Evolutionary conservation across 257 asterid species (phyloP).

Genomic region (Jasminum sambac): DNA sequence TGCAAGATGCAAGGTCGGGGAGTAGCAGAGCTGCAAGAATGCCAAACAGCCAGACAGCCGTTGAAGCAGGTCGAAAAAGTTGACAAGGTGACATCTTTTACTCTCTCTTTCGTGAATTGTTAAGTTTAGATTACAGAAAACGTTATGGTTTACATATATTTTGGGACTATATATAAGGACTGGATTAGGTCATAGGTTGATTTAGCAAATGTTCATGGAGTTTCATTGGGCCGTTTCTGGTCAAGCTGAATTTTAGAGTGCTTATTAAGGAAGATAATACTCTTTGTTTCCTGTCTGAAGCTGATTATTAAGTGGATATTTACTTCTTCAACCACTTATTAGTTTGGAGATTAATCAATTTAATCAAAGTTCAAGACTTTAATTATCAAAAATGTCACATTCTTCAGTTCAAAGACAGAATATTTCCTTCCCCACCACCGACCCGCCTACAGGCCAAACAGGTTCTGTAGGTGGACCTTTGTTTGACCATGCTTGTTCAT

Average conservation of each 20-base stretch:
- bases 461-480: background rate
- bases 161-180: constrained; percentile 31
- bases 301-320: constrained; percentile 14
- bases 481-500: constrained; percentile 7
- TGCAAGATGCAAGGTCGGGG: constrained; percentile 43
- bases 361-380: background rate
- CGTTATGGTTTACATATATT: background rate
- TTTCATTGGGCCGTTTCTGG: constrained; percentile 38
- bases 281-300: background rate
- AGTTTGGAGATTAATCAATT: constrained; percentile 4
- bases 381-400: background rate
- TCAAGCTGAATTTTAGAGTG: constrained; percentile 66
- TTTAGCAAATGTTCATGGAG: constrained; percentile 19
- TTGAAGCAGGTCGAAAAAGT: constrained; percentile 19
- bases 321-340: background rate
- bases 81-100: constrained; percentile 16
- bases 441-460: background rate
- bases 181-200: constrained; percentile 36
- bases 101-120: background rate
- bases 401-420: background rate
- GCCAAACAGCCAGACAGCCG: constrained; percentile 30
- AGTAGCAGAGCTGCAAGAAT: constrained; percentile 31
- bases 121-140: background rate
- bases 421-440: background rate
- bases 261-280: constrained; percentile 43